Conservation (phyloP, 257 asterid species). For the Orobanche coerulescens region DNA sequence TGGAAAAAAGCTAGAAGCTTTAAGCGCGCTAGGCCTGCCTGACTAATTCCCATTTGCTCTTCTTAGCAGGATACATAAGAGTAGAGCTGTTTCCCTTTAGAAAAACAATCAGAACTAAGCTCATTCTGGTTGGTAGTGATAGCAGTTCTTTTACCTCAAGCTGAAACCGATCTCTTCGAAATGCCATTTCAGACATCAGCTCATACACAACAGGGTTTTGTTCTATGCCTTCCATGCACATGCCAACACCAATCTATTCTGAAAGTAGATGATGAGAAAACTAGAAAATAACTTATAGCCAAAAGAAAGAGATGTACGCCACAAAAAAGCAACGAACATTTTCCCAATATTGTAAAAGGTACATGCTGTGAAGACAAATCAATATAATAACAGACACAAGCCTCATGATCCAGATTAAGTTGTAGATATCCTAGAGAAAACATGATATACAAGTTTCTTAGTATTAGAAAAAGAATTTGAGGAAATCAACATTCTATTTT, state of each 20-base stretch:
- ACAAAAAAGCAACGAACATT: background rate
- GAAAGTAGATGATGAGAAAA: constrained; percentile 26
- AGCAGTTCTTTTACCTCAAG: constrained; percentile 46
- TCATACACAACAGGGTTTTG: constrained; percentile 93
- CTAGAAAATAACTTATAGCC: constrained; percentile 5
- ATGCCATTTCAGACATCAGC: constrained; percentile 97
- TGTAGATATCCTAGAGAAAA: background rate
- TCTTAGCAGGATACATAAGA: background rate
- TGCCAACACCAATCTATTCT: constrained; percentile 85
- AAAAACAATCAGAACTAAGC: background rate
- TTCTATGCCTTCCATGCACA: constrained; percentile 99
- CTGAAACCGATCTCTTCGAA: constrained; percentile 48
- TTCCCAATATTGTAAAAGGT: background rate
- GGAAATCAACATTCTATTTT: no score
- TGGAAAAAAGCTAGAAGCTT: no score
- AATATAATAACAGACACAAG: background rate
- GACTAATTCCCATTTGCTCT: no score
- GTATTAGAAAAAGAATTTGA: no score
- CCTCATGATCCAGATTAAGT: constrained; percentile 7
- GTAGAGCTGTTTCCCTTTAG: background rate
- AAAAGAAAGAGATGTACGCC: constrained; percentile 10
- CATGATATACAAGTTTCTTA: no score
- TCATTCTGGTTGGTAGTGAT: background rate
- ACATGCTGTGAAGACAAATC: background rate
- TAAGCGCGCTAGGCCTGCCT: no score